Evolutionary conservation across 1,284 basidiomycete genomes (phyloP).

Genomic region (Ustilago lituana): DNA sequence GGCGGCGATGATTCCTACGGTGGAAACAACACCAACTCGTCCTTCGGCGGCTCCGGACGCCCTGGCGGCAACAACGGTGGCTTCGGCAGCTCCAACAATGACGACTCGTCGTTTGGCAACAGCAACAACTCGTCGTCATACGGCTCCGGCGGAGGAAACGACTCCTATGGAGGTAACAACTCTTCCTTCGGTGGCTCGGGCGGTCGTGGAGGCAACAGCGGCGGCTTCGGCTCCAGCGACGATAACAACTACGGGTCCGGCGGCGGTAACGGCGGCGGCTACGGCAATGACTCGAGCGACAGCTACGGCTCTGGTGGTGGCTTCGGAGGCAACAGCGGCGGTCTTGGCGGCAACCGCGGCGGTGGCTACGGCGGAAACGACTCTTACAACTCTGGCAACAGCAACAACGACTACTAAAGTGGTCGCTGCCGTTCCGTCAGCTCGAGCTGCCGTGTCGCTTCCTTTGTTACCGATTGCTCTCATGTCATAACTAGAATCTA

Average conservation of each 20-base stretch:
- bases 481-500: no score
- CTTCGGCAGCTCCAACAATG: slow-evolving; percentile 3
- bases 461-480: slow-evolving; percentile 3
- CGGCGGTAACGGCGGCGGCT: slow-evolving; percentile 9
- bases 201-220: slow-evolving; percentile 11
- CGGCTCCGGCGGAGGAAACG: slow-evolving; percentile 6
- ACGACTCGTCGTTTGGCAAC: slow-evolving; percentile 12
- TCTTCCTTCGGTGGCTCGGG: slow-evolving; percentile 7
- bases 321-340: slow-evolving; percentile 3
- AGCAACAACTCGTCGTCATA: slow-evolving; percentile 6
- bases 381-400: no score
- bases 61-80: slow-evolving; percentile 3
- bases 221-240: slow-evolving; percentile 17
- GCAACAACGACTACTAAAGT: slow-evolving; percentile 23
- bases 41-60: neutral
- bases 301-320: slow-evolving; percentile 9
- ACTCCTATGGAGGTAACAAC: slow-evolving; percentile 10
- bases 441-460: neutral
- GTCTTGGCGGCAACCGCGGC: neutral
- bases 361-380: slow-evolving; percentile 8
- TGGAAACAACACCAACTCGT: slow-evolving; percentile 16
- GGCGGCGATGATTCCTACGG: no score
- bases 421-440: neutral
- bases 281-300: slow-evolving; percentile 17
- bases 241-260: no score